Evolutionary conservation across 2,329 filamentous ascomycete genomes (phyloP).

Genomic region (Dactylella cylindrospora): DNA sequence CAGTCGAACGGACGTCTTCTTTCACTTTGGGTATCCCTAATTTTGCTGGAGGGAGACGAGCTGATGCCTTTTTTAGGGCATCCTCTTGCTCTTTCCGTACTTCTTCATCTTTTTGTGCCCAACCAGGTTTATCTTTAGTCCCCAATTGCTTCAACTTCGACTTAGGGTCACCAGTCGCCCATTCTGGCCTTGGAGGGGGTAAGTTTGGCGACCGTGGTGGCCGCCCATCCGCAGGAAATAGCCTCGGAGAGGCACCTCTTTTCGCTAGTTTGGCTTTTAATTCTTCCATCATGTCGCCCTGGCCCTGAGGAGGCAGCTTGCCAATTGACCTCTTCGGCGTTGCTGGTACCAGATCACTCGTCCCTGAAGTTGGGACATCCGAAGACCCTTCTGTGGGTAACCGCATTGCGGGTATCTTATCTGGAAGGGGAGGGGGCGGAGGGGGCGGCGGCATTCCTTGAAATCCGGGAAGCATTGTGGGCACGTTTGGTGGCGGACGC

Average conservation of each 20-base stretch:
- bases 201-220: constrained; percentile 2
- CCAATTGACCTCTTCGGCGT: neutral
- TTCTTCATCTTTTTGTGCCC: constrained; percentile 1
- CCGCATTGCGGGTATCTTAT: neutral
- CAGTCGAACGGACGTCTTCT: too few relatives aligned
- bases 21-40: too few relatives aligned
- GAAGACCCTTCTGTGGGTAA: neutral
- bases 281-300: constrained; percentile 10
- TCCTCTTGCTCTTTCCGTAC: neutral
- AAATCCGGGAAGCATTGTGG: constrained; percentile 4
- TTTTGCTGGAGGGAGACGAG: too few relatives aligned
- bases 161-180: constrained; percentile 1
- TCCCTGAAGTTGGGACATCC: neutral
- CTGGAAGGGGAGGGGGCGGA: constrained; percentile 6
- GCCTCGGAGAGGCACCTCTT: neutral
- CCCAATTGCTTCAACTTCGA: constrained; percentile 1
- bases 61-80: too few relatives aligned
- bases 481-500: constrained; percentile 15
- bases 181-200: neutral
- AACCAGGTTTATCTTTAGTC: neutral
- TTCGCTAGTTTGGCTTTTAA: neutral
- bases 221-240: neutral
- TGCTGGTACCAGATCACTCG: neutral
- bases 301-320: neutral
- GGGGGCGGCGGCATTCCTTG: neutral